A percentile compares a stretch with the other conserved stretches of the same genome.
phyloP scores from a whole-genome alignment of 768 basidiomycete species.

The Termitomyces titanicus region DNA sequence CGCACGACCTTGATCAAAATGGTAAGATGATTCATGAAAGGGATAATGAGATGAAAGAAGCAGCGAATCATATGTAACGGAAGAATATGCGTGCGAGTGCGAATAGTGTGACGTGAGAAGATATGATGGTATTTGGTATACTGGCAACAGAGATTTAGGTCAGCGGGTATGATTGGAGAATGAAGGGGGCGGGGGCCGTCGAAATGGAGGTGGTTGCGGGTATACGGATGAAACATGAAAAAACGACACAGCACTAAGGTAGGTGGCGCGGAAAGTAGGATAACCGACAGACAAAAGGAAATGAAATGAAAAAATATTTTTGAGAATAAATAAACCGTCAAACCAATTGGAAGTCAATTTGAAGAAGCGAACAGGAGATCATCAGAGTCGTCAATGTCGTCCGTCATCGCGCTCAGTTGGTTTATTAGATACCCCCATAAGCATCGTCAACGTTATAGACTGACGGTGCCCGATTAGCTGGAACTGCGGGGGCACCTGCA shows the following conservation, averaged over 20 bases:
- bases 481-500: constrained; percentile 18
- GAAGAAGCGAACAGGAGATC: neutral
- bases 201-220: neutral
- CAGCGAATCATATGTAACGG: too few relatives aligned
- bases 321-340: constrained; percentile 1
- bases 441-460: constrained; percentile 28
- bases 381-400: constrained; percentile 9
- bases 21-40: constrained; percentile 8
- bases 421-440: constrained; percentile 33
- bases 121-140: constrained; percentile 13
- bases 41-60: neutral
- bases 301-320: neutral
- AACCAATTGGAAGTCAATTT: constrained; percentile 1
- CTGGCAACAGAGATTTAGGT: constrained; percentile 5
- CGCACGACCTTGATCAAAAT: constrained; percentile 7
- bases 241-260: neutral
- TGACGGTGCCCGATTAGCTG: constrained; percentile 17
- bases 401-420: neutral
- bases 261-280: neutral
- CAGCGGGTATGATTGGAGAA: neutral
- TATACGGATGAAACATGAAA: neutral
- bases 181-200: neutral
- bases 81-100: constrained; percentile 7
- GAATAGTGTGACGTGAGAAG: constrained; percentile 7
- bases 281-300: neutral